A percentile compares a stretch with the other conserved stretches of the same genome.
These are phyloP conservation scores for Zygoascus flipseniorum DNA, from an alignment of 805 yeast species.

Conservation along the genomic window DNA sequence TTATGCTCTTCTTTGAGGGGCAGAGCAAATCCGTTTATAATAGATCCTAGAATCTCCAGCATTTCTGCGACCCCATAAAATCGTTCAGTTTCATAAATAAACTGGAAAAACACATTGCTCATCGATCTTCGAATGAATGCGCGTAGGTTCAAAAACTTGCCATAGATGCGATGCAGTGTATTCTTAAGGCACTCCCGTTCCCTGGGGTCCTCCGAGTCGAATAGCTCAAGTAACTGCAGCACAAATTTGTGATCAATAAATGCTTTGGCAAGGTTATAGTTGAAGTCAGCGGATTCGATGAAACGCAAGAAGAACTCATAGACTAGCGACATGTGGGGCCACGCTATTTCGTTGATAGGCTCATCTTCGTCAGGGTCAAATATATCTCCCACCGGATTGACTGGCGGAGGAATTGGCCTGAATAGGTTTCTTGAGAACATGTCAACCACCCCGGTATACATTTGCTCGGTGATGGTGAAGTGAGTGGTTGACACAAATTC, in stretches of 20 bases:
- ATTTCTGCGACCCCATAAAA: slow-evolving; percentile 95
- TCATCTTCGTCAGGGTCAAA: slow-evolving; percentile 99
- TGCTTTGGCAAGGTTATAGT: slow-evolving; percentile 86
- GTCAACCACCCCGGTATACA: slow-evolving; percentile 77
- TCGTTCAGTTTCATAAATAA: slow-evolving; percentile 89
- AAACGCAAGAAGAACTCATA: slow-evolving; percentile 90
- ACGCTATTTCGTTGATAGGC: slow-evolving; percentile 89
- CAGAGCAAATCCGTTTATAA: slow-evolving; percentile 94
- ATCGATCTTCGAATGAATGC: slow-evolving; percentile 87
- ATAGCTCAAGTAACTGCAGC: slow-evolving; percentile 69
- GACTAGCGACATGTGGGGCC: slow-evolving; percentile 98
- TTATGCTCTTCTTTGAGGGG: slow-evolving; percentile 97
- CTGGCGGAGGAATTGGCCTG: slow-evolving; percentile 97
- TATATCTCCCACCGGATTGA: slow-evolving; percentile 91
- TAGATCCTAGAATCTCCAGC: slow-evolving; percentile 89
- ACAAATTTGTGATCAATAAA: slow-evolving; percentile 90
- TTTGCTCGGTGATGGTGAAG: slow-evolving; percentile 79
- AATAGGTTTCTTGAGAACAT: slow-evolving; percentile 88
- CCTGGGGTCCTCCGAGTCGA: slow-evolving; percentile 93
- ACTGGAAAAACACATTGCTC: slow-evolving; percentile 85
- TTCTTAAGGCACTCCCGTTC: slow-evolving; percentile 95
- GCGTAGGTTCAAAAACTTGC: slow-evolving; percentile 83
- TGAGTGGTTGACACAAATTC: slow-evolving; percentile 79
- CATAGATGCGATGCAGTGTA: slow-evolving; percentile 90
- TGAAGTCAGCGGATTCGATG: slow-evolving; percentile 90